Percentiles rank a stretch among this genome's conserved stretches.
These are phyloP conservation scores for Cladobotryum protrusum DNA, from an alignment of 2,329 filamentous ascomycete species.

Conservation along the genomic window DNA sequence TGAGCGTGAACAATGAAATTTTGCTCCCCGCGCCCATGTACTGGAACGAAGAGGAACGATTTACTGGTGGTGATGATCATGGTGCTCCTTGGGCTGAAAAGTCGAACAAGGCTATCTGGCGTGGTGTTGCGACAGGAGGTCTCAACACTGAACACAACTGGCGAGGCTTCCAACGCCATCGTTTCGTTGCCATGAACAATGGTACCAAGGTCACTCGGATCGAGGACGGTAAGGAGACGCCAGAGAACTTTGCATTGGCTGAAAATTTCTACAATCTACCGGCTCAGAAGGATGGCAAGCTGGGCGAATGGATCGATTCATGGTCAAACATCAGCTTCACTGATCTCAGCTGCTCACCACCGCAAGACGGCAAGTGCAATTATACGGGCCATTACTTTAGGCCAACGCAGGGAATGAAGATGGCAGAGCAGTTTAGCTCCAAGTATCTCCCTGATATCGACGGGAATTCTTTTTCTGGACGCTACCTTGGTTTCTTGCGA, in stretches of 20 bases:
- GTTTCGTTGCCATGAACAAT: conserved; percentile 69
- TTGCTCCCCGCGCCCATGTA: conserved; percentile 65
- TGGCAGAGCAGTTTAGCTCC: conserved; percentile 50
- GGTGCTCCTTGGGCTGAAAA: conserved; percentile 55
- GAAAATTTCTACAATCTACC: conserved; percentile 39
- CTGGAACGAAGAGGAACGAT: conserved; percentile 57
- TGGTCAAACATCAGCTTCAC: conserved; percentile 49
- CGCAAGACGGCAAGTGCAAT: conserved; percentile 34
- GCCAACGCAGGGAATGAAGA: conserved; percentile 31
- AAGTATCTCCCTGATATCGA: conserved; percentile 75
- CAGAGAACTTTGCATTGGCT: conserved; percentile 51
- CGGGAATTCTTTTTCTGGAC: conserved; percentile 64
- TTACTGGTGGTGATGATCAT: conserved; percentile 49
- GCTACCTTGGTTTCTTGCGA: conserved; percentile 62
- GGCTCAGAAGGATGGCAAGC: conserved; percentile 37
- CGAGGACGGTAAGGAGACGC: conserved; percentile 35
- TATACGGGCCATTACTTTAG: conserved; percentile 45
- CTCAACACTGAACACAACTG: conserved; percentile 55
- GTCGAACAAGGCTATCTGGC: conserved; percentile 50
- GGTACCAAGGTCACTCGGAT: conserved; percentile 49
- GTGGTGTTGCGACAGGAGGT: conserved; percentile 62
- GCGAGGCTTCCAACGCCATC: conserved; percentile 68
- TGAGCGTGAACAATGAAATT: conserved; percentile 64
- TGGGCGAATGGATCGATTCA: conserved; percentile 43
- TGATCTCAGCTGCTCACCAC: conserved; percentile 45